Evolutionary conservation across 2,329 filamentous ascomycete genomes (phyloP).

Genomic region (Colletotrichum siamense): DNA sequence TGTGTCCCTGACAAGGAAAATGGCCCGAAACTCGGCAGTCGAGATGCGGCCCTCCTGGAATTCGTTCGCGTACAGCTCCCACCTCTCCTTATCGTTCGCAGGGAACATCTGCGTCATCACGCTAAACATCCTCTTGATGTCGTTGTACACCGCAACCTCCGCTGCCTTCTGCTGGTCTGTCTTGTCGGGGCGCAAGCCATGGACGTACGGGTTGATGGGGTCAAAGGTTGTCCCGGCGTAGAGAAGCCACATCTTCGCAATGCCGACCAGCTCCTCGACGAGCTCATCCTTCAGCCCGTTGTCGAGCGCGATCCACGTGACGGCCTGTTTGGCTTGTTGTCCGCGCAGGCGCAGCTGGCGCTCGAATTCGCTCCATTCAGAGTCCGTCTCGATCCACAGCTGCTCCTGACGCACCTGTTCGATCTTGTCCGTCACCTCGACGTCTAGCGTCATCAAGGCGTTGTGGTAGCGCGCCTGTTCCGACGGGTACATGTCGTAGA

Average conservation of each 20-base stretch:
- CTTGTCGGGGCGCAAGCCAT: neutral
- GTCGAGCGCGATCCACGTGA: neutral
- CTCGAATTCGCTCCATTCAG: neutral
- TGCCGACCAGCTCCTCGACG: neutral
- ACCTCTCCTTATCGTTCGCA: neutral
- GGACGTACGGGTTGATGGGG: neutral
- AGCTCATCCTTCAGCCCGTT: neutral
- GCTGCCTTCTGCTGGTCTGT: neutral
- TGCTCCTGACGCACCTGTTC: neutral
- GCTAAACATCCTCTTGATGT: neutral
- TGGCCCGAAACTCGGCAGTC: no score
- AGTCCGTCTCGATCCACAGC: neutral
- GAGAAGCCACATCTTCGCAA: neutral
- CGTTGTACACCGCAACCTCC: neutral
- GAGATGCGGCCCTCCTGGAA: no score
- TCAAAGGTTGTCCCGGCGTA: neutral
- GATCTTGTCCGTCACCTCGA: neutral
- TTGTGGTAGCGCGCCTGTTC: neutral
- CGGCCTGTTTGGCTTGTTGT: no score
- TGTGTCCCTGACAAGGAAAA: no score
- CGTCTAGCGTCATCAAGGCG: rapidly evolving
- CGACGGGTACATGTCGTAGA: neutral
- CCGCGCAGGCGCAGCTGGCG: neutral
- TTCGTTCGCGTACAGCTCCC: no score
- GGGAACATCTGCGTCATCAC: neutral